Conservation (phyloP, 805 yeast species). For the baker's yeast (Saccharomyces cerevisiae) region DNA sequence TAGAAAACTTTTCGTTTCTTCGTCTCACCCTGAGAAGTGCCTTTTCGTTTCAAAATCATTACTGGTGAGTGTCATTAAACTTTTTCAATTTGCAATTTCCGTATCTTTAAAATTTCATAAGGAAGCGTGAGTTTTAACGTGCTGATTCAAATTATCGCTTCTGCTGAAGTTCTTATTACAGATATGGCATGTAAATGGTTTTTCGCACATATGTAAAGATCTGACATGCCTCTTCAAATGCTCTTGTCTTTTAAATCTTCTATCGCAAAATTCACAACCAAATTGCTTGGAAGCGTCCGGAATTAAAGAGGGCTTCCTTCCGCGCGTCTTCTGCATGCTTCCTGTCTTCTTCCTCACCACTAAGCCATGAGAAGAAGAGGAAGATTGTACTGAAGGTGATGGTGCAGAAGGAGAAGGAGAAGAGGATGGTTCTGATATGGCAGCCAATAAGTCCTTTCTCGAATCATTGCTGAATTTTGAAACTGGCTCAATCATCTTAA, state of each 20-base stretch:
- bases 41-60: not conserved
- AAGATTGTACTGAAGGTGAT: not conserved
- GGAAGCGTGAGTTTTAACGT: constrained; percentile 48
- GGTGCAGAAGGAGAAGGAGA: constrained; percentile 1
- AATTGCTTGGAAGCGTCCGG: constrained; percentile 51
- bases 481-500: not conserved
- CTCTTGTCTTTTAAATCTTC: constrained; percentile 67
- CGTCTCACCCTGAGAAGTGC: not conserved
- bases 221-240: constrained; percentile 69
- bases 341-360: constrained; percentile 2
- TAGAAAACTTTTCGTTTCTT: not conserved
- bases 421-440: not conserved
- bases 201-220: constrained; percentile 63
- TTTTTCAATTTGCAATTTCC: constrained; percentile 3
- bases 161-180: constrained; percentile 61
- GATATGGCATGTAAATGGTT: constrained; percentile 55
- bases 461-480: not conserved
- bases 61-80: not conserved
- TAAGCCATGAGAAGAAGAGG: not conserved
- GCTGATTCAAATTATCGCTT: constrained; percentile 59
- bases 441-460: not conserved
- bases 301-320: constrained; percentile 55
- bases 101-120: not conserved
- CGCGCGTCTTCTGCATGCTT: constrained; percentile 41
- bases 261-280: constrained; percentile 54